phyloP scores from a whole-genome alignment of 352 stramenopile genomes.

The Globisporangium spinosum region DNA sequence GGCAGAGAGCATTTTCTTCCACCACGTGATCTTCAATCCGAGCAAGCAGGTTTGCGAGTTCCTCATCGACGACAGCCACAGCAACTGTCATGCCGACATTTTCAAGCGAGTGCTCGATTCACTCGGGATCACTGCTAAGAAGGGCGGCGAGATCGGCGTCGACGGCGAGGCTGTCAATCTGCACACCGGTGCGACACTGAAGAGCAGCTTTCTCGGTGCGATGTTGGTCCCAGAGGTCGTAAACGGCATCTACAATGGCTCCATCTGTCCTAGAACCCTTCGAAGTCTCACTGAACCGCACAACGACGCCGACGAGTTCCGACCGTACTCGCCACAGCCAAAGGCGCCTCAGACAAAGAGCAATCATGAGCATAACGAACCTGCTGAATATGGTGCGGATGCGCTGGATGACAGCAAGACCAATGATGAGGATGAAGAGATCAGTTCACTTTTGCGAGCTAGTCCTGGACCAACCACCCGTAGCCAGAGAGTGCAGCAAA shows the following conservation, averaged over 20 bases:
- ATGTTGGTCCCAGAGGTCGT: conserved; percentile 33
- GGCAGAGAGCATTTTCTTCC: conserved; percentile 74
- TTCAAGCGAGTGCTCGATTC: conserved; percentile 35
- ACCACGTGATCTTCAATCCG: conserved; percentile 74
- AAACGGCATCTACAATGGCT: conserved; percentile 45
- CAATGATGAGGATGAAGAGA: background rate
- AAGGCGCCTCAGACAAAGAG: background rate
- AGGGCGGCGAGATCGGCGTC: conserved; percentile 6
- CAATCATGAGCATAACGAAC: background rate
- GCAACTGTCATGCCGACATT: conserved; percentile 53
- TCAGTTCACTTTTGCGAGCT: background rate
- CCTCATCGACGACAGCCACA: conserved; percentile 41
- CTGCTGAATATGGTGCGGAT: background rate
- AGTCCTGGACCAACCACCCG: background rate
- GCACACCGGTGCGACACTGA: conserved; percentile 25
- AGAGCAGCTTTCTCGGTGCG: conserved; percentile 41
- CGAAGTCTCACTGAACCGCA: conserved; percentile 8
- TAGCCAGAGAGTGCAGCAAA: background rate
- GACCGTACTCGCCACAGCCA: background rate
- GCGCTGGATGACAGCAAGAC: background rate
- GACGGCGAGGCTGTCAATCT: conserved; percentile 21
- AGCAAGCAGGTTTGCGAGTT: conserved; percentile 41
- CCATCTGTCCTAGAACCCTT: conserved; percentile 37
- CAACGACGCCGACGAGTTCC: conserved; percentile 10
- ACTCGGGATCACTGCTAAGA: conserved; percentile 27